Conservation (phyloP, 2,329 filamentous ascomycete genomes). For the Ophiocordyceps camponoti-saundersi region DNA sequence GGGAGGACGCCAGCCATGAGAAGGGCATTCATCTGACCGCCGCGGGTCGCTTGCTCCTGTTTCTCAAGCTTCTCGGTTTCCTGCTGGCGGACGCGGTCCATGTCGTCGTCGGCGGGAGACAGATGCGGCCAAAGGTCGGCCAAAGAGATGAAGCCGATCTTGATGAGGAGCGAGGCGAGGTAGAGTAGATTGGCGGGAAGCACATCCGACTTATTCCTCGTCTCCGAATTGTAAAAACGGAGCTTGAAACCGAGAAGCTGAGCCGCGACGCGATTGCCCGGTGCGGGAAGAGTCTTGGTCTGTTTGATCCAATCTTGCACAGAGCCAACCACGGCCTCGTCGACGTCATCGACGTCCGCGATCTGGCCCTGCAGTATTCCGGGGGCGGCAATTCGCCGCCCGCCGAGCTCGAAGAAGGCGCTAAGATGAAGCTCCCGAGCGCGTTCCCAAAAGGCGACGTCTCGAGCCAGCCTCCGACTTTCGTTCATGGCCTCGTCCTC, state of each 20-base stretch:
- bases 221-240: slow-evolving; percentile 76
- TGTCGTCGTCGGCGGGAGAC: slow-evolving; percentile 68
- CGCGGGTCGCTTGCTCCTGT: slow-evolving; percentile 54
- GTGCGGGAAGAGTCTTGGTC: slow-evolving; percentile 67
- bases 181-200: slow-evolving; percentile 88
- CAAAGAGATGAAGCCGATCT: slow-evolving; percentile 90
- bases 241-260: slow-evolving; percentile 95
- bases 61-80: slow-evolving; percentile 63
- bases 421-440: slow-evolving; percentile 61
- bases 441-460: slow-evolving; percentile 63
- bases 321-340: slow-evolving; percentile 33
- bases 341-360: slow-evolving; percentile 17
- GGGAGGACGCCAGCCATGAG: slow-evolving; percentile 72
- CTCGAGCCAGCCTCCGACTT: slow-evolving; percentile 44
- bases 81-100: slow-evolving; percentile 56
- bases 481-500: slow-evolving; percentile 47
- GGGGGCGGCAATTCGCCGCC: slow-evolving; percentile 44
- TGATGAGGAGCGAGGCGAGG: slow-evolving; percentile 80
- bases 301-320: slow-evolving; percentile 60
- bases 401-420: slow-evolving; percentile 81
- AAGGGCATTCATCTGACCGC: slow-evolving; percentile 64
- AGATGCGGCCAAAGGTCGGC: slow-evolving; percentile 84
- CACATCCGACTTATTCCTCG: slow-evolving; percentile 56
- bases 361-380: slow-evolving; percentile 30
- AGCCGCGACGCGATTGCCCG: slow-evolving; percentile 79